Evolutionary conservation across 176 grass and related monocot species (phyloP).

Genomic region (Alopecurus myosuroides): DNA sequence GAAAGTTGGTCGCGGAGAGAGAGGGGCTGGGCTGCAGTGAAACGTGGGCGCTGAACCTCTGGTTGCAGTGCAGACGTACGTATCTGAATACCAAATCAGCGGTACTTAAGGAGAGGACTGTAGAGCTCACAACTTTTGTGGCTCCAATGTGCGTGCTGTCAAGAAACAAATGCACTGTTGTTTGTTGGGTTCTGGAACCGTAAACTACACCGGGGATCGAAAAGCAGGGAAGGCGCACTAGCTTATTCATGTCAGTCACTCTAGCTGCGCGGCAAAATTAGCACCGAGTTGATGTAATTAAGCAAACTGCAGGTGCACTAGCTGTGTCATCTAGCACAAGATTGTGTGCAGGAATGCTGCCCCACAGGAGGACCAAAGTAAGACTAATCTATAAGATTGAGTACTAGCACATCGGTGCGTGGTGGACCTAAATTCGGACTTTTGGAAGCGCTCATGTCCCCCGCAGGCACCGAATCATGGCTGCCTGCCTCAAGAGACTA

Average conservation of each 20-base stretch:
- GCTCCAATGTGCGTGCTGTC: too few species aligned
- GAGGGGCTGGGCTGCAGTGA: background rate
- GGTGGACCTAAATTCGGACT: conserved; percentile 12
- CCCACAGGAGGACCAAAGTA: too few species aligned
- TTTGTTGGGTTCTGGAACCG: conserved; percentile 7
- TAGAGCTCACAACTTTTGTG: background rate
- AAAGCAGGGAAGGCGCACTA: background rate
- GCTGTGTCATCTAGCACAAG: background rate
- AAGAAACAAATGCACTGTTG: background rate
- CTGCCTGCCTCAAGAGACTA: background rate
- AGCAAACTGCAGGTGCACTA: background rate
- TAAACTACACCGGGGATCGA: background rate
- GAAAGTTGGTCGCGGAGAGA: background rate
- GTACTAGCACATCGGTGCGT: too few species aligned
- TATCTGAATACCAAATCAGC: background rate
- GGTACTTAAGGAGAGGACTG: background rate
- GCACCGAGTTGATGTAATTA: background rate
- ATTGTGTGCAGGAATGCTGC: too few species aligned
- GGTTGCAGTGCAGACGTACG: background rate
- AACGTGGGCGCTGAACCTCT: background rate
- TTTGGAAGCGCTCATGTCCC: conserved; percentile 8
- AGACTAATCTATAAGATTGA: too few species aligned
- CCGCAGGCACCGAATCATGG: conserved; percentile 15
- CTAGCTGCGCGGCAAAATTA: background rate
- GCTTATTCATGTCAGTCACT: background rate